Percentiles rank a stretch among this genome's conserved stretches.
These are phyloP conservation scores for Cocos nucifera DNA, from an alignment of 176 grass and related monocot species.

Conservation along the genomic window DNA sequence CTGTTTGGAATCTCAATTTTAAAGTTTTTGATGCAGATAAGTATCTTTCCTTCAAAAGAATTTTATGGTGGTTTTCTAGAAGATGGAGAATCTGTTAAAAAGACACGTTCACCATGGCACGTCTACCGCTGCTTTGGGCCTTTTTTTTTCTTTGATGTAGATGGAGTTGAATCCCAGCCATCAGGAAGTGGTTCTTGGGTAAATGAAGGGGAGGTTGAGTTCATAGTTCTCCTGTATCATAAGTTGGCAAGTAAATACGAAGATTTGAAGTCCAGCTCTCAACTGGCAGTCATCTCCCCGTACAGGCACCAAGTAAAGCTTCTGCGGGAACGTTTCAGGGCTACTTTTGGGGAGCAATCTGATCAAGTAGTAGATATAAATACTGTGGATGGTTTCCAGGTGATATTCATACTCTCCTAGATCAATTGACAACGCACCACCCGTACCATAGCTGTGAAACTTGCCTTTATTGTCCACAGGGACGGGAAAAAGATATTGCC, in stretches of 20 bases:
- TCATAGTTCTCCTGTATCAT: slow-evolving; percentile 77
- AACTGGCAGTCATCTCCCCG: slow-evolving; percentile 79
- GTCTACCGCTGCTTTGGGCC: slow-evolving; percentile 64
- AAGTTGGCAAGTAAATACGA: slow-evolving; percentile 48
- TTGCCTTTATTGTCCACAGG: slow-evolving; percentile 23
- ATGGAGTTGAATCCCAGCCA: slow-evolving; percentile 63
- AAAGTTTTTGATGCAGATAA: slow-evolving; percentile 51
- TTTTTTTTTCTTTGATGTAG: slow-evolving; percentile 92
- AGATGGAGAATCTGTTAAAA: slow-evolving; percentile 65
- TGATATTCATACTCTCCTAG: neutral
- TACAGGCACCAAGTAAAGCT: slow-evolving; percentile 78
- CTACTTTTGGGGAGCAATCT: slow-evolving; percentile 73
- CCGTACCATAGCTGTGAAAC: too few species aligned
- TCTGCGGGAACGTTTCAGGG: slow-evolving; percentile 54
- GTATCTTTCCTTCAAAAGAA: slow-evolving; percentile 92
- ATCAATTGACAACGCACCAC: too few species aligned
- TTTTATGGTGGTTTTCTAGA: slow-evolving; percentile 70
- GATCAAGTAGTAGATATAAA: slow-evolving; percentile 87
- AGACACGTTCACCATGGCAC: slow-evolving; percentile 47
- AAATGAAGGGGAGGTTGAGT: slow-evolving; percentile 79
- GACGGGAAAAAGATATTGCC: slow-evolving; percentile 85
- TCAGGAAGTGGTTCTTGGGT: slow-evolving; percentile 84
- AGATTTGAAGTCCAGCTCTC: slow-evolving; percentile 62
- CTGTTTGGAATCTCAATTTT: slow-evolving; percentile 10
- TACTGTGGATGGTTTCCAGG: slow-evolving; percentile 97